These are phyloP conservation scores for Fusarium irregulare DNA, from an alignment of 2,329 filamentous ascomycete species.

Conservation along the genomic window DNA sequence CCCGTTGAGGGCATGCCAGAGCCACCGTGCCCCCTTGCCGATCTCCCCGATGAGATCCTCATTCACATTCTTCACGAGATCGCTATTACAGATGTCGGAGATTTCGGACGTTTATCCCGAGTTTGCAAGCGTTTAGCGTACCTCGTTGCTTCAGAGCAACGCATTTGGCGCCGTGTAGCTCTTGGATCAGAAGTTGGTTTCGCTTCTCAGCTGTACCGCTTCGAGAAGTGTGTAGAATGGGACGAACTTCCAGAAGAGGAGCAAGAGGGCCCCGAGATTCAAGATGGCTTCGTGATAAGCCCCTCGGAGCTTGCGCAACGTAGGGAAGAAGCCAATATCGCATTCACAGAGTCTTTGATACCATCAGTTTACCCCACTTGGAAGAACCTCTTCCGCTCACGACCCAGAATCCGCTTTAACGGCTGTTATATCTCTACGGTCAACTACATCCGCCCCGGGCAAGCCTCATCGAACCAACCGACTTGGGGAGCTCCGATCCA, in stretches of 20 bases:
- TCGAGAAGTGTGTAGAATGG: constrained; percentile 70
- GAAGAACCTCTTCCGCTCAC: constrained; percentile 79
- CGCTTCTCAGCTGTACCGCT: constrained; percentile 83
- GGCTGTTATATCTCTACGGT: constrained; percentile 97
- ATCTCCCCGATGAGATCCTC: constrained; percentile 85
- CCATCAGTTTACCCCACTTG: constrained; percentile 63
- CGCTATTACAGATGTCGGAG: constrained; percentile 78
- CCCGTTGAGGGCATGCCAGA: constrained; percentile 76
- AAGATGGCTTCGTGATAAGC: constrained; percentile 50
- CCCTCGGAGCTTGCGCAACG: constrained; percentile 52
- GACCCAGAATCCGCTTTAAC: constrained; percentile 91
- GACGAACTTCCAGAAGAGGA: constrained; percentile 57
- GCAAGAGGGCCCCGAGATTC: constrained; percentile 47
- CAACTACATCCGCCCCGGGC: constrained; percentile 90
- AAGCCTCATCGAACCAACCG: constrained; percentile 73
- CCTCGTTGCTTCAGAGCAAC: constrained; percentile 84
- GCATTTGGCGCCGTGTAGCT: constrained; percentile 84
- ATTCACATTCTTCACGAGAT: constrained; percentile 80
- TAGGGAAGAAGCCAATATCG: constrained; percentile 49
- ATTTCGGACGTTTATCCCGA: constrained; percentile 78
- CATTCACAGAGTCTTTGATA: constrained; percentile 57
- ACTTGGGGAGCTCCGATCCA: constrained; percentile 88
- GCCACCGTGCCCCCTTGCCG: constrained; percentile 83
- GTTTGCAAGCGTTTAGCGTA: constrained; percentile 92
- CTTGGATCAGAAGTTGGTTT: constrained; percentile 81